A percentile compares a stretch with the other conserved stretches of the same genome.
Evolutionary conservation across 345 rosid genomes (phyloP).

Genomic region (Populus nigra): DNA sequence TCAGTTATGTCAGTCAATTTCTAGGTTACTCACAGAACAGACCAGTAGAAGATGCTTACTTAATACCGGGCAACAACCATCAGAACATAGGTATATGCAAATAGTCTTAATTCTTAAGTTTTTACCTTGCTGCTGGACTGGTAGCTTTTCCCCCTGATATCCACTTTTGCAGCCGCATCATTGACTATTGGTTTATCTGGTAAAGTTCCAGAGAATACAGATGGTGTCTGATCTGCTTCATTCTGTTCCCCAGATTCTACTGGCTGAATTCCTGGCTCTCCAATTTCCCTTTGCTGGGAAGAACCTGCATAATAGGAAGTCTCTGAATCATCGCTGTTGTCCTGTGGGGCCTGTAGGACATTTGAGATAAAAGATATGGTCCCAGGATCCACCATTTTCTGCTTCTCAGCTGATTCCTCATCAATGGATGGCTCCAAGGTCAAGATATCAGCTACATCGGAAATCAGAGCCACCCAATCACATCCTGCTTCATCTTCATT

Average conservation of each 20-base stretch:
- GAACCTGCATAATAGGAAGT: slow-evolving; percentile 15
- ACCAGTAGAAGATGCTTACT: background rate
- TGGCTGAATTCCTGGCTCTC: slow-evolving; percentile 17
- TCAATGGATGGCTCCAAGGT: slow-evolving; percentile 23
- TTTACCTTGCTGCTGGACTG: slow-evolving; percentile 45
- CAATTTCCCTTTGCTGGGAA: slow-evolving; percentile 16
- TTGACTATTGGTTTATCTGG: slow-evolving; percentile 25
- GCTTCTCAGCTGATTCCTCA: slow-evolving; percentile 24
- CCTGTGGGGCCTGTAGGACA: slow-evolving; percentile 36
- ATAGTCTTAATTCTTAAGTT: background rate
- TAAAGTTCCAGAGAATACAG: slow-evolving; percentile 26
- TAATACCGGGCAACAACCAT: background rate
- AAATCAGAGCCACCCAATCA: slow-evolving; percentile 32
- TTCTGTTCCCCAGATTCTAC: slow-evolving; percentile 10
- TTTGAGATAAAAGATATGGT: slow-evolving; percentile 36
- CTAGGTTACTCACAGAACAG: background rate
- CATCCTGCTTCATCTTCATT: slow-evolving; percentile 31
- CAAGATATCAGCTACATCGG: slow-evolving; percentile 38
- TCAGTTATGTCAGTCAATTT: background rate
- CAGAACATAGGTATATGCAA: background rate
- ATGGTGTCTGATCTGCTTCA: slow-evolving; percentile 29
- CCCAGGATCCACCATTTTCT: slow-evolving; percentile 34
- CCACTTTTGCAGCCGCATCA: slow-evolving; percentile 25
- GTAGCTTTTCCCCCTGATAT: slow-evolving; percentile 31
- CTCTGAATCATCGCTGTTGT: slow-evolving; percentile 14